Percentiles rank a stretch among this genome's conserved stretches.
Evolutionary conservation across 2,329 filamentous ascomycete species (phyloP).

Genomic region (Davidsoniella eucalypti): DNA sequence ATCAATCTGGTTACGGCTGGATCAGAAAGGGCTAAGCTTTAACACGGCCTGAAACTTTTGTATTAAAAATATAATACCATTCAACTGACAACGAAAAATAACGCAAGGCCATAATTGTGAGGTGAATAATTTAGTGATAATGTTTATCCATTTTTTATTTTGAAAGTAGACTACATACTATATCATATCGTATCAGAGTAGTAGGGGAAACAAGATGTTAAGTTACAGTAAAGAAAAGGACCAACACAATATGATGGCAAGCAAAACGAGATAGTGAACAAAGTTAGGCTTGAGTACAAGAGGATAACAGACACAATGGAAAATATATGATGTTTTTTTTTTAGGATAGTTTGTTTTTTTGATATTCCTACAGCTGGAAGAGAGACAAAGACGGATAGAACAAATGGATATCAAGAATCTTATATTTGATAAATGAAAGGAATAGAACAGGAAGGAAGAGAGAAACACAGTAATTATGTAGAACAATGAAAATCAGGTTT

Average conservation of each 20-base stretch:
- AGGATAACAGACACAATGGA: neutral
- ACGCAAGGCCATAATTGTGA: neutral
- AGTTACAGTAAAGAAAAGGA: neutral
- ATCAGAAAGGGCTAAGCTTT: conserved; percentile 13
- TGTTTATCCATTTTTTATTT: neutral
- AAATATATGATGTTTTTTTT: neutral
- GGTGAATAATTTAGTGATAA: neutral
- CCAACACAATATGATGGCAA: neutral
- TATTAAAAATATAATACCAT: conserved; percentile 9
- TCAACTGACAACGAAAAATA: conserved; percentile 8
- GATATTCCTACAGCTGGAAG: neutral
- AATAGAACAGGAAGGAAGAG: neutral
- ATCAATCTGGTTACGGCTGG: conserved; percentile 7
- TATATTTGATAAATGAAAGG: neutral
- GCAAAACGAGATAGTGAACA: conserved; percentile 4
- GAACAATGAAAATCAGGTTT: neutral
- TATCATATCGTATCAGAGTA: neutral
- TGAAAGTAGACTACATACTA: neutral
- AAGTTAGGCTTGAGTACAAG: neutral
- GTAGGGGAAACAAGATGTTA: neutral
- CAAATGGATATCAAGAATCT: too few relatives aligned
- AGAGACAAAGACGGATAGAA: neutral
- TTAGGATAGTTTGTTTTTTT: too few relatives aligned
- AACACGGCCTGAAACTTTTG: conserved; percentile 12
- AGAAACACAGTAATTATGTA: neutral